A percentile compares a stretch with the other conserved stretches of the same genome.
Evolutionary conservation across 129 eudicot genomes (phyloP).

Genomic region (Flaveria sonorensis): DNA sequence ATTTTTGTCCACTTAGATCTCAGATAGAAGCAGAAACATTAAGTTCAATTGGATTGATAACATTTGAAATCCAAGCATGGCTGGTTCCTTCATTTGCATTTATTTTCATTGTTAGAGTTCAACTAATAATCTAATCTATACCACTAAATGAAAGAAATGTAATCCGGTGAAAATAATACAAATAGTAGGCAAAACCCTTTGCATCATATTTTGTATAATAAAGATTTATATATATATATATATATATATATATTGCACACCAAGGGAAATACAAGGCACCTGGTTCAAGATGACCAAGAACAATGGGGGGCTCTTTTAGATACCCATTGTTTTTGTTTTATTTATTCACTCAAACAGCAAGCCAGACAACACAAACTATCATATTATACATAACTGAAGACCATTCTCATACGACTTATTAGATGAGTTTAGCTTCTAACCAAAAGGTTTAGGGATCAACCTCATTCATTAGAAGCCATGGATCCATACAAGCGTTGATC

Average conservation of each 20-base stretch:
- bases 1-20: neutral
- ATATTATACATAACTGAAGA: conserved; percentile 26
- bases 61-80: neutral
- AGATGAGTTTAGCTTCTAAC: conserved; percentile 19
- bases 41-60: neutral
- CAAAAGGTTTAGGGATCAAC: conserved; percentile 14
- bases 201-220: conserved; percentile 8
- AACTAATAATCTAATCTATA: neutral
- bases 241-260: neutral
- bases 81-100: neutral
- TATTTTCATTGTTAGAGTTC: neutral
- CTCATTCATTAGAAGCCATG: conserved; percentile 1
- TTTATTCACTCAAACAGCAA: conserved; percentile 22
- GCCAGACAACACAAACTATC: conserved; percentile 21
- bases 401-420: conserved; percentile 21
- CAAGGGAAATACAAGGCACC: conserved; percentile 17
- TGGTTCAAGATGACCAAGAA: conserved; percentile 25
- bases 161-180: neutral
- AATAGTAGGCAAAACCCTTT: neutral
- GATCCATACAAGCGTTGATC: conserved; percentile 1
- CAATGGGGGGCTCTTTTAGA: conserved; percentile 13
- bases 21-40: neutral
- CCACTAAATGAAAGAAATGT: neutral
- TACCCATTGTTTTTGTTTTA: conserved; percentile 28
- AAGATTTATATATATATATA: neutral